These are phyloP conservation scores for Selaginella moellendorffii DNA, from an alignment of 75 land plant genomes.

Conservation along the genomic window DNA sequence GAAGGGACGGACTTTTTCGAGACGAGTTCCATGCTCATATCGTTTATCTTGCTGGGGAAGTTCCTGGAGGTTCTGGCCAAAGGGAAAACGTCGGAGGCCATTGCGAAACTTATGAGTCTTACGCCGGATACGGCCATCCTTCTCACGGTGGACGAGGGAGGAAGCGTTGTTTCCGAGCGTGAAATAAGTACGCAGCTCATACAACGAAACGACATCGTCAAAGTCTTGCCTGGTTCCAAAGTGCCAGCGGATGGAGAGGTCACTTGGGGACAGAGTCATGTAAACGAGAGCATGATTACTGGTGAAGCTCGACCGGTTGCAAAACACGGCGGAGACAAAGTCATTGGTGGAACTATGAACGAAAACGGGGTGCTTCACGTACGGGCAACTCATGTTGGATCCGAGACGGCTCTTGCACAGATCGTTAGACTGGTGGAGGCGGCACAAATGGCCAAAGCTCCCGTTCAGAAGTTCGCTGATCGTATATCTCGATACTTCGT, in stretches of 20 bases:
- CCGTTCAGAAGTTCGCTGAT: slow-evolving; percentile 88
- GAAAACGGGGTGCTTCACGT: slow-evolving; percentile 56
- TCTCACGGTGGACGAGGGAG: slow-evolving; percentile 31
- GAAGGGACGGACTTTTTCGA: slow-evolving; percentile 80
- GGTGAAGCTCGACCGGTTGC: slow-evolving; percentile 70
- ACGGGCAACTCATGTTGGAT: slow-evolving; percentile 71
- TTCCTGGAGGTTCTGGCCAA: slow-evolving; percentile 37
- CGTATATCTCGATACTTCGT: slow-evolving; percentile 69
- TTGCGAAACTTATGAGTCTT: slow-evolving; percentile 50
- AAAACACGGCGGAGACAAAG: slow-evolving; percentile 67
- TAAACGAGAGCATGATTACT: slow-evolving; percentile 95
- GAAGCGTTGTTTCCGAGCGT: slow-evolving; percentile 38
- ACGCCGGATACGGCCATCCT: slow-evolving; percentile 50
- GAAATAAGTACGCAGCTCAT: slow-evolving; percentile 66
- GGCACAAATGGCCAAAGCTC: slow-evolving; percentile 88
- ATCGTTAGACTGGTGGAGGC: slow-evolving; percentile 82
- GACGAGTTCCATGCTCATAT: slow-evolving; percentile 57
- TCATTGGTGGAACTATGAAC: slow-evolving; percentile 86
- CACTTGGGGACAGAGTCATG: slow-evolving; percentile 63
- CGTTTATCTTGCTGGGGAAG: slow-evolving; percentile 36
- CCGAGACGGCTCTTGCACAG: slow-evolving; percentile 80
- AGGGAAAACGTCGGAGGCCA: slow-evolving; percentile 57
- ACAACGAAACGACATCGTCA: slow-evolving; percentile 71
- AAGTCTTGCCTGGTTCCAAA: slow-evolving; percentile 66
- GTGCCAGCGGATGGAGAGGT: slow-evolving; percentile 77